phyloP scores from a whole-genome alignment of 2,329 filamentous ascomycete genomes.

The Chaetomiaceae sp. region DNA sequence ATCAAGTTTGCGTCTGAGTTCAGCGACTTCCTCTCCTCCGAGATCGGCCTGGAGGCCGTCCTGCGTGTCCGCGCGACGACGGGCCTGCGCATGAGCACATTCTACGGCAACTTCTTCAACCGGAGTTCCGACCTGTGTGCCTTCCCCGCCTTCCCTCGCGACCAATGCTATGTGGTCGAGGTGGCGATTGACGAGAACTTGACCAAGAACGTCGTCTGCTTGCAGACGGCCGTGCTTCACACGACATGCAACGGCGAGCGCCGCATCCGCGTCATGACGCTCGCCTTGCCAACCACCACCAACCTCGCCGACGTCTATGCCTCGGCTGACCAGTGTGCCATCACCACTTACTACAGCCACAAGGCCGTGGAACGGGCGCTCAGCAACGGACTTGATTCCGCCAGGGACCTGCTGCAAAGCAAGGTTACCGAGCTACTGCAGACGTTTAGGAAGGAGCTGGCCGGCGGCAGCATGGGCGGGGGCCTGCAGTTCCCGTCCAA shows the following conservation, averaged over 20 bases:
- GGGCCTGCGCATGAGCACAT: conserved; percentile 91
- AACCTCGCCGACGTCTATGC: conserved; percentile 88
- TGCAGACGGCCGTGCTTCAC: conserved; percentile 92
- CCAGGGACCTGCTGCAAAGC: conserved; percentile 81
- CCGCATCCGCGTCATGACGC: conserved; percentile 87
- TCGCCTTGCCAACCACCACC: conserved; percentile 88
- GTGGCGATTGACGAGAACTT: conserved; percentile 96
- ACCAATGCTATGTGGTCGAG: conserved; percentile 96
- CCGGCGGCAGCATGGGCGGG: conserved; percentile 90
- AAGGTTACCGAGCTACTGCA: conserved; percentile 90
- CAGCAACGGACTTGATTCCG: conserved; percentile 80
- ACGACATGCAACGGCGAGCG: conserved; percentile 97
- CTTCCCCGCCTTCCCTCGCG: conserved; percentile 94
- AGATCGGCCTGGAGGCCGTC: conserved; percentile 94
- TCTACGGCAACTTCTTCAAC: conserved; percentile 99
- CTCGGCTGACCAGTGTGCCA: conserved; percentile 88
- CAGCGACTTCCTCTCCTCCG: conserved; percentile 91
- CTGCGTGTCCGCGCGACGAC: conserved; percentile 93
- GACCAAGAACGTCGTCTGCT: conserved; percentile 83
- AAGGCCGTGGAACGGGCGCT: conserved; percentile 92
- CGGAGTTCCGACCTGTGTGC: conserved; percentile 94
- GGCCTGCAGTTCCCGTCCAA: conserved; percentile 94
- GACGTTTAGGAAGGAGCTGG: conserved; percentile 95
- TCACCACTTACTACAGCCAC: conserved; percentile 92
- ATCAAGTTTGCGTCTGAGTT: conserved; percentile 98